A percentile compares a stretch with the other conserved stretches of the same genome.
These are phyloP conservation scores for Ceriops tagal DNA, from an alignment of 345 rosid genomes.

Conservation along the genomic window DNA sequence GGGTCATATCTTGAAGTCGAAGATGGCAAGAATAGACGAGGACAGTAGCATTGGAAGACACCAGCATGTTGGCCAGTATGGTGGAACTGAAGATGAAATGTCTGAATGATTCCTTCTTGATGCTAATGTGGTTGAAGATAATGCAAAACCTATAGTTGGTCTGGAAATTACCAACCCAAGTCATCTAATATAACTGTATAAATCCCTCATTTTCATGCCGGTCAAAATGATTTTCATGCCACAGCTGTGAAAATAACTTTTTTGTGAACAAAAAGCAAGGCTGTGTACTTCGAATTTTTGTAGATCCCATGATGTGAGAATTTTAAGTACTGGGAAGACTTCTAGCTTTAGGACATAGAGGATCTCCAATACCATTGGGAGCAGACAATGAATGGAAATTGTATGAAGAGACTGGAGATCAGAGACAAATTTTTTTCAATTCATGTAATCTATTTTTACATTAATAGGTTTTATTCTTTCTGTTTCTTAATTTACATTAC, in stretches of 20 bases:
- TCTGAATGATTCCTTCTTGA: constrained; percentile 48
- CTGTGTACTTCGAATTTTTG: no score
- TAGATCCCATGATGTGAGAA: no score
- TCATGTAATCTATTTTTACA: not conserved
- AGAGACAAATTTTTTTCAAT: not conserved
- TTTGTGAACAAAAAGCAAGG: no score
- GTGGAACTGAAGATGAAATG: constrained; percentile 67
- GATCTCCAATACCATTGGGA: constrained; percentile 4
- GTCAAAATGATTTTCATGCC: no score
- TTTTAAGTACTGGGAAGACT: no score
- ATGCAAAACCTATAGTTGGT: not conserved
- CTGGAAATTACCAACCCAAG: not conserved
- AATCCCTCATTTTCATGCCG: not conserved
- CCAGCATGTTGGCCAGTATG: constrained; percentile 47
- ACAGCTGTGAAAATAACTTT: no score
- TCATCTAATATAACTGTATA: not conserved
- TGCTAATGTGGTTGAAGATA: constrained; percentile 5
- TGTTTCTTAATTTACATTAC: not conserved
- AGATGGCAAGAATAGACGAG: constrained; percentile 46
- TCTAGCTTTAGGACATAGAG: not conserved
- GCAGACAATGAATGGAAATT: constrained; percentile 3
- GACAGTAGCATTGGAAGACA: constrained; percentile 43
- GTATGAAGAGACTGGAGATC: not conserved
- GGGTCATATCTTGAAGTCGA: constrained; percentile 43
- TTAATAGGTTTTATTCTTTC: not conserved